Percentiles rank a stretch among this genome's conserved stretches.
phyloP scores from a whole-genome alignment of 257 asterid genomes.

The Penstemon davidsonii region DNA sequence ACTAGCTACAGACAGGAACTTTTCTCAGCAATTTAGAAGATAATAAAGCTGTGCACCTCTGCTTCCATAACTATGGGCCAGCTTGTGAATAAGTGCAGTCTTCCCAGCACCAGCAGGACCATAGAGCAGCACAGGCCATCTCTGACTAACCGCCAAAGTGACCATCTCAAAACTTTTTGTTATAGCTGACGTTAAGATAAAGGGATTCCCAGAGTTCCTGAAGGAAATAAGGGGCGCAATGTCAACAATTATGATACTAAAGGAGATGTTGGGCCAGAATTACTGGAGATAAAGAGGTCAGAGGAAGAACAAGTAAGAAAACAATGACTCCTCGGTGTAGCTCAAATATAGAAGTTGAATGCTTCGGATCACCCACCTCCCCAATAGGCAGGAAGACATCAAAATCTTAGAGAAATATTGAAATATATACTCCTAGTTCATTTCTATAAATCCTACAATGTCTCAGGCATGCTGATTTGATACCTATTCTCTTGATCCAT shows the following conservation, averaged over 20 bases:
- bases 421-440: constrained; percentile 2
- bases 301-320: constrained; percentile 3
- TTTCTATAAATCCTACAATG: constrained; percentile 40
- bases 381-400: neutral
- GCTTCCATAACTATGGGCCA: constrained; percentile 60
- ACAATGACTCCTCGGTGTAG: neutral
- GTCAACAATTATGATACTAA: constrained; percentile 17
- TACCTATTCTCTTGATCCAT: constrained; percentile 29
- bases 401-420: neutral
- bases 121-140: constrained; percentile 94
- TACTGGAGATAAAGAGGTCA: neutral
- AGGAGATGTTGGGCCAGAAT: constrained; percentile 9
- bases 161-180: constrained; percentile 78
- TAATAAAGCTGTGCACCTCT: constrained; percentile 49
- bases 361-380: neutral
- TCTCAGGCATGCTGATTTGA: constrained; percentile 26
- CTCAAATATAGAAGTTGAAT: constrained; percentile 9
- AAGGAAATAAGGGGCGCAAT: constrained; percentile 23
- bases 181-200: constrained; percentile 65
- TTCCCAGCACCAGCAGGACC: constrained; percentile 96
- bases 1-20: neutral
- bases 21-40: constrained; percentile 4
- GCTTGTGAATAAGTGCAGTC: constrained; percentile 66
- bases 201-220: constrained; percentile 59
- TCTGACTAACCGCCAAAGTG: constrained; percentile 75